Base-by-base conservation (phyloP, 257 asterid species). In the Linderniella brevidens region DNA sequence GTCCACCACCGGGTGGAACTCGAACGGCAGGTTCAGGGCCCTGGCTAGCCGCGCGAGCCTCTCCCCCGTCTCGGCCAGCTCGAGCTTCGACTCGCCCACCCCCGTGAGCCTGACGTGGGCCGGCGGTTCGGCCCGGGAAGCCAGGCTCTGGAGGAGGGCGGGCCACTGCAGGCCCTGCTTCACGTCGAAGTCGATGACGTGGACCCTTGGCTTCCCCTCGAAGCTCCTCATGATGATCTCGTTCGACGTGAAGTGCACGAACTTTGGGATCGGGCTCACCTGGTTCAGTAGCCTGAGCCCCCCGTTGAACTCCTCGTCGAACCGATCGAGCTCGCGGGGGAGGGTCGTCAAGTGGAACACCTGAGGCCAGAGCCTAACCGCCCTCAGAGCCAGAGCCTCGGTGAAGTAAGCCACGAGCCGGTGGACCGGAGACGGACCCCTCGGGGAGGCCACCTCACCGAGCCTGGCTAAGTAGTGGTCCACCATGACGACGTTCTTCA, bases 91-190 rank as follows among this genome's bases (percentile, higher is more conserved):
- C 41, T 85, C 92, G 0, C 99, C 99, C 8, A 90, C 56, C 1
- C 99, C 94, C 0, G 99, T 90, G 41, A 90, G 70, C 57, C 99
- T 77, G 0, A 90, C 74, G 48, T 85, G 96, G 69, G 71, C 64
- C 0, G 94, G 94, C 42, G 96, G 94, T 41, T 55, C 57, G 8
- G 66, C 19, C 70, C 93, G 64, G 0, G 80, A 63, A 35, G 94
- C 94, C 73, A 90, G 64, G 54, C 96, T 90, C 60, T 90, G 96
- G 37, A 90, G 75, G 58, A 90, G 36, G 45, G 94, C 65, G 12
- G 99, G 94, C 96, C 96, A 90, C 50, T 90, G 99, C 57, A 90
- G 57, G 3, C 99, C 99, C 64, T 85, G 96, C 67, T 79, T 82
- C 10, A 82, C 63, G 63, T 85, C 99, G 18, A 90, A 82, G 63